Conservation (phyloP, 2,329 filamentous ascomycete species). For the Chrysoporthe austroafricana region DNA sequence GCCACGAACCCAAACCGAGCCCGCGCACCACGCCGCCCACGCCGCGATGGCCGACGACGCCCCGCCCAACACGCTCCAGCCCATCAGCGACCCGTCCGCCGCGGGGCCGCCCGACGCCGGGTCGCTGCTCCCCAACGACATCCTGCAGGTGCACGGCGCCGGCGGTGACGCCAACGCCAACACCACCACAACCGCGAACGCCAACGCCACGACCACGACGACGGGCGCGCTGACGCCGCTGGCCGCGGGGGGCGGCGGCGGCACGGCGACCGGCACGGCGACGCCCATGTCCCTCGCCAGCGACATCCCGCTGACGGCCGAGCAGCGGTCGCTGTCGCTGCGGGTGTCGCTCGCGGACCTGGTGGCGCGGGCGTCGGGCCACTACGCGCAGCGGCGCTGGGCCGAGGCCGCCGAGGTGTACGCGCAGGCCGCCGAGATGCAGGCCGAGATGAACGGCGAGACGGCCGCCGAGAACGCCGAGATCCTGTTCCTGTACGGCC, state of each 20-base stretch:
- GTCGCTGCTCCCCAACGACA: slow-evolving; percentile 14
- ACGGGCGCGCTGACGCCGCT: slow-evolving; percentile 18
- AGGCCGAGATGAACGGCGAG: slow-evolving; percentile 90
- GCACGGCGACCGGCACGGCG: slow-evolving; percentile 32
- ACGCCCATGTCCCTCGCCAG: slow-evolving; percentile 36
- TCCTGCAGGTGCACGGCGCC: slow-evolving; percentile 6
- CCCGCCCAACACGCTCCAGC: slow-evolving; percentile 16
- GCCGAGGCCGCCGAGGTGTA: slow-evolving; percentile 84
- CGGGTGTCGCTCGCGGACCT: slow-evolving; percentile 76
- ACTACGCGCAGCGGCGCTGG: slow-evolving; percentile 90
- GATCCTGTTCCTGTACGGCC: slow-evolving; percentile 91
- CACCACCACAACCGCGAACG: no score
- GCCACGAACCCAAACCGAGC: background rate
- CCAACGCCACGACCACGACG: background rate
- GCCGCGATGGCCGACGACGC: slow-evolving; percentile 28
- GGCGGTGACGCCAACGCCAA: no score
- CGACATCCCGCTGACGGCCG: slow-evolving; percentile 35
- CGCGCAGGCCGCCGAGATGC: slow-evolving; percentile 85
- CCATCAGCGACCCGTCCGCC: slow-evolving; percentile 14
- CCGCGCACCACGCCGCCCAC: background rate
- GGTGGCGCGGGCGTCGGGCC: slow-evolving; percentile 76
- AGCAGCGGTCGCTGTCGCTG: slow-evolving; percentile 40
- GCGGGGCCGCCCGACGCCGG: background rate
- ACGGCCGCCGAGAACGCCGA: slow-evolving; percentile 90
- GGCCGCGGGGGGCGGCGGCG: slow-evolving; percentile 28